These are phyloP conservation scores for Boletellus sp. DNA, from an alignment of 768 basidiomycete genomes.

Conservation along the genomic window DNA sequence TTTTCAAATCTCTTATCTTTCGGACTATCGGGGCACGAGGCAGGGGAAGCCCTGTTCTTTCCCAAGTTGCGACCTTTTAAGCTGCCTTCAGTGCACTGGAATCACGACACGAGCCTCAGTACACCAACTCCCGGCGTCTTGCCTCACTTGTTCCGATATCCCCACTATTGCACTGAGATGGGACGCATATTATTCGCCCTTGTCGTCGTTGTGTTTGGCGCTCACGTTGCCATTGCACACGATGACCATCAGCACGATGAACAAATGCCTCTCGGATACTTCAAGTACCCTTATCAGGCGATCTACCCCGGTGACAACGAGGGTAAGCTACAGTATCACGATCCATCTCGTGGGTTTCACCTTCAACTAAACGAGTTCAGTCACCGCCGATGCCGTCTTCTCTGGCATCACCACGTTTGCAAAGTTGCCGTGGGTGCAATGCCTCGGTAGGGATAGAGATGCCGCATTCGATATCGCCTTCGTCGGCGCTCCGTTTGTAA, in stretches of 20 bases:
- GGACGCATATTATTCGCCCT: conserved; percentile 21
- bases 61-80: conserved; percentile 27
- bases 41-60: conserved; percentile 16
- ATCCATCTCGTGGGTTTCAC: not conserved
- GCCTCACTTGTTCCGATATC: not conserved
- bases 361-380: conserved; percentile 30
- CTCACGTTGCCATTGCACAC: conserved; percentile 32
- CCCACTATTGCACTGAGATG: conserved; percentile 15
- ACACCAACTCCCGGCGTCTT: too few relatives aligned
- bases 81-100: not conserved
- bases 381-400: conserved; percentile 76
- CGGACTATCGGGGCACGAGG: conserved; percentile 19
- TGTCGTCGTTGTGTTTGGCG: conserved; percentile 23
- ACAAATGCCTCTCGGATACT: conserved; percentile 65
- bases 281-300: conserved; percentile 63
- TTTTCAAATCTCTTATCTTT: conserved; percentile 18
- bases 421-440: conserved; percentile 79
- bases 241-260: conserved; percentile 41
- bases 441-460: conserved; percentile 60
- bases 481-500: conserved; percentile 73
- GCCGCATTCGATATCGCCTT: conserved; percentile 76
- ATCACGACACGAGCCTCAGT: too few relatives aligned
- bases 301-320: conserved; percentile 52
- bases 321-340: conserved; percentile 36
- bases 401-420: conserved; percentile 85